phyloP scores from a whole-genome alignment of 225 moss, liverwort and hornwort species.

The Physcomitrium patens region DNA sequence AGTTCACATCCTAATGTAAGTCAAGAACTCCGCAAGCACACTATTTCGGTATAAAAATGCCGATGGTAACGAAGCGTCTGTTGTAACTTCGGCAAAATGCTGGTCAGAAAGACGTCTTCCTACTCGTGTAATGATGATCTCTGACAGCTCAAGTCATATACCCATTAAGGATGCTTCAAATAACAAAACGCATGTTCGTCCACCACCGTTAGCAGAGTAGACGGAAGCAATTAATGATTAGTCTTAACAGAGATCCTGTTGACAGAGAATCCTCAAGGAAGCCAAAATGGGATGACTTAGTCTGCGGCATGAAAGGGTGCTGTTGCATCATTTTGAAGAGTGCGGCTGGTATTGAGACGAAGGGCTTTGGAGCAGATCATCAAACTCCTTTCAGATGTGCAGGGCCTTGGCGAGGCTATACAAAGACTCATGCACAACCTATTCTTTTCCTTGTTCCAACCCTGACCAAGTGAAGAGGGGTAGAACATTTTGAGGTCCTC shows the following conservation, averaged over 20 bases:
- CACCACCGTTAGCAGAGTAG: not conserved
- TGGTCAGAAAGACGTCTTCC: not conserved
- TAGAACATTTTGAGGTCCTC: conserved; percentile 48
- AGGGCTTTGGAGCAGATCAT: not conserved
- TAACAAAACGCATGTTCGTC: not conserved
- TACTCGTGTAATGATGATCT: not conserved
- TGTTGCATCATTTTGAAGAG: not conserved
- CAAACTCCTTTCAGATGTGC: not conserved
- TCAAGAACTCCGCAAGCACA: not conserved
- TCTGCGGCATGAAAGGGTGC: not conserved
- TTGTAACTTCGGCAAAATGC: not conserved
- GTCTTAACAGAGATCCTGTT: not conserved
- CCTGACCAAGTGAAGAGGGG: conserved; percentile 54
- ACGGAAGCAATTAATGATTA: not conserved
- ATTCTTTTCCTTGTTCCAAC: conserved; percentile 29
- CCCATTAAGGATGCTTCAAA: not conserved
- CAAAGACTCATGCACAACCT: not conserved
- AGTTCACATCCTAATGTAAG: not conserved
- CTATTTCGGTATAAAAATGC: not conserved
- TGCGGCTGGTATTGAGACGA: not conserved
- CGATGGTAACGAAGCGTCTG: not conserved
- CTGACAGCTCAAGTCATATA: not conserved
- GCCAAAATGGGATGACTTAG: not conserved
- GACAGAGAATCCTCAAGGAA: not conserved
- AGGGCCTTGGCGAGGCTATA: not conserved